Conservation (phyloP, 2,329 filamentous ascomycete species). For the Trichoderma sp. region DNA sequence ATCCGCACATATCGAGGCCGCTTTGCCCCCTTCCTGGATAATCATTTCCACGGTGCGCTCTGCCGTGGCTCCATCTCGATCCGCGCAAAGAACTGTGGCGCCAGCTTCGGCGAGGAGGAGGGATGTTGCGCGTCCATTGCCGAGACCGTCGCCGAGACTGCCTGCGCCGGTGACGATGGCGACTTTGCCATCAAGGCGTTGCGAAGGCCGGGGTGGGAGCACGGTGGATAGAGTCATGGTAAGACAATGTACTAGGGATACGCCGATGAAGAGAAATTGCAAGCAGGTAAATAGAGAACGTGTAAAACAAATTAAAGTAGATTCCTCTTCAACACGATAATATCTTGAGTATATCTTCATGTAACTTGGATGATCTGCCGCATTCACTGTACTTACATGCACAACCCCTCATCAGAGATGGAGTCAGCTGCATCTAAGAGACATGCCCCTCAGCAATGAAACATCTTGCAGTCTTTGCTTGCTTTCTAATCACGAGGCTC, state of each 20-base stretch:
- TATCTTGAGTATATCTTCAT: not conserved
- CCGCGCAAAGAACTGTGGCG: slow-evolving; percentile 61
- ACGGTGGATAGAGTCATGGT: not conserved
- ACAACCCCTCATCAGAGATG: slow-evolving; percentile 18
- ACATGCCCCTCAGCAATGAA: not conserved
- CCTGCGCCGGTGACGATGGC: slow-evolving; percentile 37
- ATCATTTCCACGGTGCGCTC: slow-evolving; percentile 59
- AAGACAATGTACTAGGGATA: not conserved
- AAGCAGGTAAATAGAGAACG: not conserved
- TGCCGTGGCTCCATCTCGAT: slow-evolving; percentile 55
- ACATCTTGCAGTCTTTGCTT: not conserved
- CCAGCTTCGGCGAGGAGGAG: slow-evolving; percentile 64
- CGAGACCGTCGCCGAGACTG: slow-evolving; percentile 59
- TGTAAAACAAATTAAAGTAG: not conserved
- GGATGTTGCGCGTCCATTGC: slow-evolving; percentile 62
- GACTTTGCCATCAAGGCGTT: slow-evolving; percentile 36
- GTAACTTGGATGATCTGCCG: not conserved
- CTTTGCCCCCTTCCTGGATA: slow-evolving; percentile 45
- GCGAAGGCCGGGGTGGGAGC: slow-evolving; percentile 34
- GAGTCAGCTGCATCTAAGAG: slow-evolving; percentile 5
- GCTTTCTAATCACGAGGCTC: not conserved
- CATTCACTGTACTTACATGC: not conserved
- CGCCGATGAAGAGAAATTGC: not conserved
- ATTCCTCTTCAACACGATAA: not conserved
- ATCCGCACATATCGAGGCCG: slow-evolving; percentile 53